Base-by-base conservation (phyloP, 1,284 basidiomycete genomes). In the Austropuccinia psidii region DNA sequence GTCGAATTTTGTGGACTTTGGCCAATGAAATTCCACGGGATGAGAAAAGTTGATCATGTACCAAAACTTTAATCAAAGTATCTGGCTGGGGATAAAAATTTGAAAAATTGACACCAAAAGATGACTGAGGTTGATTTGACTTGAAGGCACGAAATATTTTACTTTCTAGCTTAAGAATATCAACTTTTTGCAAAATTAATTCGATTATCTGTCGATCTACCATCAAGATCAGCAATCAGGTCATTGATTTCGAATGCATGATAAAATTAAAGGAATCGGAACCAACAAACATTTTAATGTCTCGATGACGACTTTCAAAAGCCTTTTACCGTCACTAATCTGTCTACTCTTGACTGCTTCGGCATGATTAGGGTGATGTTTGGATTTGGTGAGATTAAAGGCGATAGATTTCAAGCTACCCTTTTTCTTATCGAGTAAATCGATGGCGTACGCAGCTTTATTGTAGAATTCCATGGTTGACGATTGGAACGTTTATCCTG, bases 391-490 rank as follows among this genome's bases (percentile, higher is more conserved):
- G 24, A 91, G 83, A 37, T 86, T 86, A 27, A 87, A 86, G 64
- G 92, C 83, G 45, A 90, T 81, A 67, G 90, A 84, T 81, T 91
- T 89, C 79, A 96, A 89, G 7, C 90, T 93, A 15, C 91, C 91
- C 81, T 90, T 85, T 80, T 89, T 91, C 66, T 87, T 85, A 80
- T 93, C 90, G 73, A 96, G 84, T 77, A 87, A 87, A 79, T 94
- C 91, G 78, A 96, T 84, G 5, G 88, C 86, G 77, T 87, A 85
- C 75, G 89, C 89, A 76, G 90, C 90, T 79, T 90, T 88, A 82
- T 91, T 91, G 84, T 94, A 95, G 82, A 94, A 92, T 83, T 93
- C 93, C 91, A 94, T 94, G n/a, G n/a, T n/a, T n/a, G n/a, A n/a
- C n/a, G n/a, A n/a, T n/a, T n/a, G n/a, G n/a, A n/a, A n/a, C n/a